Base-by-base conservation (phyloP, 1,284 basidiomycete genomes). In the Malassezia japonica region DNA sequence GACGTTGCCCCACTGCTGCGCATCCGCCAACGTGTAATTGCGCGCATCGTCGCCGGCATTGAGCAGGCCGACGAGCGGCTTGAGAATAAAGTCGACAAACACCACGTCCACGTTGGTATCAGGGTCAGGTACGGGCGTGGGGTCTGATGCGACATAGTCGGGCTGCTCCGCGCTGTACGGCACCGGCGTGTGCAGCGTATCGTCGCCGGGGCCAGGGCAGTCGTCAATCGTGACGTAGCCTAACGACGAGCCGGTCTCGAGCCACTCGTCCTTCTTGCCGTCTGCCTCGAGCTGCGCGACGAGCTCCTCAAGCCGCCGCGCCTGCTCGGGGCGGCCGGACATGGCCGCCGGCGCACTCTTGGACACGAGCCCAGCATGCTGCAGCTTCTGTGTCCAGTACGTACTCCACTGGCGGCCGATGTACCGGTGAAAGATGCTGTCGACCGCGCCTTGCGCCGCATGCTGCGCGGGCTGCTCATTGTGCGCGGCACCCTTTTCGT, bases 201-300 rank as follows among this genome's bases (percentile, higher is more conserved):
- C 68, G 49, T 70, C 68, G n/a, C 68, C 68, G 6, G 32, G 13
- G 3, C 61, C 64, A 0, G 50, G 43, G 39, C 59, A 65, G 16
- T 46, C 51, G 48, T 70, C 69, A 4, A 61, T 59, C n/a, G 69
- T 72, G n/a, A 67, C 61, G 34, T 72, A 72, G n/a, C 69, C 69
- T 0, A 72, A 45, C 16, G 65, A 65, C 6, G 62, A 52, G 24
- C 48, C 48, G 24, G 31, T 24, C 6, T 37, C 46, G 9, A 42
- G 15, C 18, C 9, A 16, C 5, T 37, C 15, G 23, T 42, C 8
- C 23, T 21, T 21, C 10, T 9, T 15, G n/a, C 39, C 13, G 24
- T 40, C 16, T 0, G 12, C 23, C 1, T 38, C 24, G 13, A 54
- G 32, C 31, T 41, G 38, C 9, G 12, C 23, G 4, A 48, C 31